A percentile compares a stretch with the other conserved stretches of the same genome.
Conservation (phyloP, 2,329 filamentous ascomycete genomes). For the Periglandula ipomoeae region DNA sequence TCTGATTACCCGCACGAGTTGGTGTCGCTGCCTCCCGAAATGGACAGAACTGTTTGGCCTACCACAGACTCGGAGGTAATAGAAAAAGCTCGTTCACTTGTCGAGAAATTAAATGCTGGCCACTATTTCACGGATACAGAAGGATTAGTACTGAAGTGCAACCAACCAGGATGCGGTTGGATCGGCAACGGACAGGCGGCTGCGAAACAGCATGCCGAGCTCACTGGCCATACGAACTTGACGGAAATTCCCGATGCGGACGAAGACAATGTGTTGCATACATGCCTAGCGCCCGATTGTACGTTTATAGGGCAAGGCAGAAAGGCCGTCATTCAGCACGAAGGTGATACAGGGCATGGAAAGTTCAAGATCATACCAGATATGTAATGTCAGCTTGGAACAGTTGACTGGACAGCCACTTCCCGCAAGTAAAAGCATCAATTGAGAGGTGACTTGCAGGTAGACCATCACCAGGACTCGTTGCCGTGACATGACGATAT, state of each 20-base stretch:
- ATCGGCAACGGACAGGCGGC: conserved; percentile 57
- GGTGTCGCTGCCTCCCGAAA: conserved; percentile 55
- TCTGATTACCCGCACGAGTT: conserved; percentile 46
- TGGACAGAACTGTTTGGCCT: conserved; percentile 58
- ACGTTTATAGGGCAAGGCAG: conserved; percentile 59
- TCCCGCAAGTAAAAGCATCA: too few species aligned
- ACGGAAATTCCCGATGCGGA: conserved; percentile 68
- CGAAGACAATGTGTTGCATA: conserved; percentile 66
- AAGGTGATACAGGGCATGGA: conserved; percentile 49
- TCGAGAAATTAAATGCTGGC: conserved; percentile 53
- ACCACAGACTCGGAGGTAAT: conserved; percentile 57
- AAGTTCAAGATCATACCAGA: conserved; percentile 30
- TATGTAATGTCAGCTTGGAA: conserved; percentile 12
- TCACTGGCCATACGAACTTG: conserved; percentile 52
- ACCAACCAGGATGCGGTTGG: conserved; percentile 52
- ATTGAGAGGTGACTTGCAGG: too few species aligned
- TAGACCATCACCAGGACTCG: too few species aligned
- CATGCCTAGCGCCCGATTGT: conserved; percentile 57
- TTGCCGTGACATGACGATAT: too few species aligned
- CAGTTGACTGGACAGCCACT: too few species aligned
- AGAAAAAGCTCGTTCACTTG: conserved; percentile 55
- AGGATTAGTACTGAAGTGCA: conserved; percentile 70
- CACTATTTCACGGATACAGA: conserved; percentile 88
- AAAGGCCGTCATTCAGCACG: conserved; percentile 47
- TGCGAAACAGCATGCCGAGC: conserved; percentile 51